Evolutionary conservation across 1,284 basidiomycete species (phyloP).

Genomic region (Ganoderma lingzhi): DNA sequence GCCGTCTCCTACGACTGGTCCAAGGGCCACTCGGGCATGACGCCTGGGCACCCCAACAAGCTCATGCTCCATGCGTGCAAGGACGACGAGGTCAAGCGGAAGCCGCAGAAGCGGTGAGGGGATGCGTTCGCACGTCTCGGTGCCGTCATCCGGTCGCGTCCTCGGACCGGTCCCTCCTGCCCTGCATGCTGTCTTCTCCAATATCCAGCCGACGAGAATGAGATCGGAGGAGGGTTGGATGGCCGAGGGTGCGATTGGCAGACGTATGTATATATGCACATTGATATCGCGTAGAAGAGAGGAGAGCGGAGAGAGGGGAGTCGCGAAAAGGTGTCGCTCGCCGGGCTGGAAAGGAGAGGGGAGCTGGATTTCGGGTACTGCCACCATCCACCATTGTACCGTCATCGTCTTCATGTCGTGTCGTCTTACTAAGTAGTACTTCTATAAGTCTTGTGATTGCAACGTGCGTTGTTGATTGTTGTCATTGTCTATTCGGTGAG

Average conservation of each 20-base stretch:
- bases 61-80: slow-evolving; percentile 92
- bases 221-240: background rate
- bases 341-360: background rate
- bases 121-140: background rate
- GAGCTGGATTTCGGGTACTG: background rate
- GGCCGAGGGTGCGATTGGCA: background rate
- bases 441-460: background rate
- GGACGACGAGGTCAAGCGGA: slow-evolving; percentile 87
- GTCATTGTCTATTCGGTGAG: background rate
- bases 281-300: background rate
- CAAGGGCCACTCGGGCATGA: slow-evolving; percentile 89
- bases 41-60: slow-evolving; percentile 83
- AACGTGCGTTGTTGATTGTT: background rate
- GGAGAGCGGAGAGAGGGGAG: background rate
- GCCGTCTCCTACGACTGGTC: slow-evolving; percentile 91
- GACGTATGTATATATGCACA: background rate
- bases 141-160: background rate
- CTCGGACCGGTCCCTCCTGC: background rate
- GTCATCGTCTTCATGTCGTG: slow-evolving; percentile 1
- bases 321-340: slow-evolving; percentile 4
- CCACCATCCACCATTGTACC: background rate
- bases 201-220: background rate
- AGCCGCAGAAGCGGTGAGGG: slow-evolving; percentile 48
- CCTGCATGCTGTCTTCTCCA: background rate
- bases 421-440: slow-evolving; percentile 1